phyloP scores from a whole-genome alignment of 2,329 filamentous ascomycete species.

The Aspergillus sp. region DNA sequence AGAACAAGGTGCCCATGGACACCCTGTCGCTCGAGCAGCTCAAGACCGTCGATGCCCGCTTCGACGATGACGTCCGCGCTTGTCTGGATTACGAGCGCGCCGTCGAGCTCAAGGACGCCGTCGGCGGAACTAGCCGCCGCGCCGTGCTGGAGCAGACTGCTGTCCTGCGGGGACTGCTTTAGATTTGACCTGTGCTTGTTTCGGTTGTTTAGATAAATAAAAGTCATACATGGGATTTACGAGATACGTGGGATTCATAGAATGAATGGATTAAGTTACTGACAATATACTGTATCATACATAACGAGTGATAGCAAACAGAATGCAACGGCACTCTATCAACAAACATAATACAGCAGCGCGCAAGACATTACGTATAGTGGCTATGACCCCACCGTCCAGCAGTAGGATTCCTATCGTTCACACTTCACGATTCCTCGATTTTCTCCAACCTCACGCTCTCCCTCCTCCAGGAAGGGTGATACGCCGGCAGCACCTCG shows the following conservation, averaged over 20 bases:
- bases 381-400: not conserved
- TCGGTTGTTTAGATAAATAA: not conserved
- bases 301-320: not conserved
- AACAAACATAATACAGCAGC: too few species aligned
- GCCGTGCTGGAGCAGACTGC: constrained; percentile 68
- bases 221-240: not conserved
- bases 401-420: not conserved
- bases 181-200: constrained; percentile 4
- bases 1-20: constrained; percentile 65
- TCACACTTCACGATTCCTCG: not conserved
- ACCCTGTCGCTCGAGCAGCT: constrained; percentile 65
- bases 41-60: constrained; percentile 64
- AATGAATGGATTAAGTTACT: not conserved
- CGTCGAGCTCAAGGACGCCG: constrained; percentile 74
- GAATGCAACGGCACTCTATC: too few species aligned
- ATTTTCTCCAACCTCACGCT: not conserved
- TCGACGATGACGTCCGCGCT: constrained; percentile 67
- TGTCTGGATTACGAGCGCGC: constrained; percentile 79
- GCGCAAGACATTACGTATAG: too few species aligned
- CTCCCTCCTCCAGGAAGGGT: constrained; percentile 1
- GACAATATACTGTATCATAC: not conserved
- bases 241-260: not conserved
- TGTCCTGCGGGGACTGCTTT: constrained; percentile 56
- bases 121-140: constrained; percentile 73
- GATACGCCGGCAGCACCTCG: constrained; percentile 1